Conservation (phyloP, 176 grass and related monocot genomes). For the Alopecurus myosuroides region DNA sequence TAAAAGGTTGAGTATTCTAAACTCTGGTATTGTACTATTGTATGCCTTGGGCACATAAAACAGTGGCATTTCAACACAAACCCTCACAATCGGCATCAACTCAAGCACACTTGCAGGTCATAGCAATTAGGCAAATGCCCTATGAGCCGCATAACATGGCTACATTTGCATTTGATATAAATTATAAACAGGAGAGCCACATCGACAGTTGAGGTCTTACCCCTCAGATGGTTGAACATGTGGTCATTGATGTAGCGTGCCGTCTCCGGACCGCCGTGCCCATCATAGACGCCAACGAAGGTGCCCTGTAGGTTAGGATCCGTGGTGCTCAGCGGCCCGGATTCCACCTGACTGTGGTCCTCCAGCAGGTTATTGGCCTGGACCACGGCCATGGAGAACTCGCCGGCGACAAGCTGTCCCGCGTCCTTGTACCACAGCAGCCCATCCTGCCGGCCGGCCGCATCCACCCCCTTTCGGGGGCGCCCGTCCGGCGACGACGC, state of each 20-base stretch:
- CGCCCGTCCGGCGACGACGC: constrained; percentile 34
- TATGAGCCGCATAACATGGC: neutral
- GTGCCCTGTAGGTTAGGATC: constrained; percentile 47
- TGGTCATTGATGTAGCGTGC: constrained; percentile 66
- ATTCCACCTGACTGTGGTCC: constrained; percentile 89
- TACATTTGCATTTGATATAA: constrained; percentile 4
- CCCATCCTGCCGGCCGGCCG: constrained; percentile 54
- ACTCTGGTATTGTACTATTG: too few species aligned
- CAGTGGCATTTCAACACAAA: too few species aligned
- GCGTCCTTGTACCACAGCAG: constrained; percentile 89
- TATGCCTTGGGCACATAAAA: too few species aligned
- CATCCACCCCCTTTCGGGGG: constrained; percentile 42
- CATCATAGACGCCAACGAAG: constrained; percentile 84
- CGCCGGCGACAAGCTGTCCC: constrained; percentile 52
- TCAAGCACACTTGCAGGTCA: neutral
- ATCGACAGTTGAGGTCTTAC: constrained; percentile 31
- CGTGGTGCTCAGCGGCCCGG: constrained; percentile 47
- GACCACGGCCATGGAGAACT: constrained; percentile 91
- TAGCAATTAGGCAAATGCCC: neutral
- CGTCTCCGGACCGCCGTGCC: constrained; percentile 80
- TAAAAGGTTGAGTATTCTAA: too few species aligned
- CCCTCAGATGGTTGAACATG: constrained; percentile 65
- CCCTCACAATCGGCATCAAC: neutral
- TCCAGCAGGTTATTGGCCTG: constrained; percentile 88
- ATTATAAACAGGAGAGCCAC: neutral